A percentile compares a stretch with the other conserved stretches of the same genome.
Evolutionary conservation across 2,329 filamentous ascomycete species (phyloP).

Genomic region (Fusarium sp.): DNA sequence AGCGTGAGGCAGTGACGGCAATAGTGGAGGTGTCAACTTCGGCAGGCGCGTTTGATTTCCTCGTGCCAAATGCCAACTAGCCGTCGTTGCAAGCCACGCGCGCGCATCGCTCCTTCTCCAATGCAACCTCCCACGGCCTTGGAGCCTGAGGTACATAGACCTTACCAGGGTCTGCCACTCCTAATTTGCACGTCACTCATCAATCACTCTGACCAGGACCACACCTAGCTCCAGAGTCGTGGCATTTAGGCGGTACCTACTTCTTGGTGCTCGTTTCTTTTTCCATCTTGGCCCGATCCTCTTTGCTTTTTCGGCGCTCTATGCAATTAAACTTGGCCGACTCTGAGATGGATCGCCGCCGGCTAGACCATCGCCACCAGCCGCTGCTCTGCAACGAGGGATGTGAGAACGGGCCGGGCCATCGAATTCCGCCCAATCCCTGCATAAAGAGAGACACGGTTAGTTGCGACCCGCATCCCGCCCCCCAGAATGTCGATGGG

Average conservation of each 20-base stretch:
- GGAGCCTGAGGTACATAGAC: constrained; percentile 4
- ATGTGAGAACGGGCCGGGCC: constrained; percentile 45
- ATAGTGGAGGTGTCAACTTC: constrained; percentile 8
- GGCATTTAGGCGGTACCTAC: background rate
- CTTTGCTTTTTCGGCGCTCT: constrained; percentile 17
- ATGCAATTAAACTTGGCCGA: constrained; percentile 24
- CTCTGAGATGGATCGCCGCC: constrained; percentile 30
- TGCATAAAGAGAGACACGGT: constrained; percentile 28
- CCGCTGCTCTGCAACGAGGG: constrained; percentile 33
- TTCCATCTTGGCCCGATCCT: background rate
- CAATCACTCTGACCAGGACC: background rate
- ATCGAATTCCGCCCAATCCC: constrained; percentile 40
- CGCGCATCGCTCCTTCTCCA: constrained; percentile 18
- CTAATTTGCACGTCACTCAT: background rate
- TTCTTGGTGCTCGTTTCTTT: background rate
- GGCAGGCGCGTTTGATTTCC: constrained; percentile 38
- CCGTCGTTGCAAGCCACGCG: constrained; percentile 17
- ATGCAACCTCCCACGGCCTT: constrained; percentile 3
- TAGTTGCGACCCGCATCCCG: constrained; percentile 17
- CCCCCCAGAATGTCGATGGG: constrained; percentile 4
- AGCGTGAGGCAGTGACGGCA: background rate
- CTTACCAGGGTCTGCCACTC: background rate
- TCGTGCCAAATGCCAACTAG: constrained; percentile 12
- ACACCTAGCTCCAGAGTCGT: background rate
- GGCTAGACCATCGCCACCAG: constrained; percentile 33